Percentiles rank a stretch among this genome's conserved stretches.
phyloP scores from a whole-genome alignment of 495 filamentous ascomycete genomes.

The Sphaerosporella brunnea region DNA sequence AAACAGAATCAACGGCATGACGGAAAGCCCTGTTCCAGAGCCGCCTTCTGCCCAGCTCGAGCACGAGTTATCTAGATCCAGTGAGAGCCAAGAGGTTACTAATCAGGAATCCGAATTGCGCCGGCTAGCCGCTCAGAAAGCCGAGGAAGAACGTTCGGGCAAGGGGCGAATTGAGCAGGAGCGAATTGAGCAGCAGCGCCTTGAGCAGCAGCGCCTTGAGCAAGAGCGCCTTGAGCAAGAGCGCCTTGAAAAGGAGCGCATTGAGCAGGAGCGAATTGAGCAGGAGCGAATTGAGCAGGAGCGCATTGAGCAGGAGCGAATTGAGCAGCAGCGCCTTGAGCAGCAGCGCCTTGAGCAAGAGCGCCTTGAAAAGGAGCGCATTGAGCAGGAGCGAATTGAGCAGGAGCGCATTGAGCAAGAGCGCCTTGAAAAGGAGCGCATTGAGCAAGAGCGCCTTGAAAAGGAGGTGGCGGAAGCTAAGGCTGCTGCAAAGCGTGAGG shows the following conservation, averaged over 20 bases:
- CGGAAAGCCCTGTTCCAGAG: neutral
- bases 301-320: conserved; percentile 5
- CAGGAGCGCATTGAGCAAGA: conserved; percentile 4
- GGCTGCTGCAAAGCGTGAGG: neutral
- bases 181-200: conserved; percentile 6
- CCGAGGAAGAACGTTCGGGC: conserved; percentile 1
- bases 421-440: conserved; percentile 7
- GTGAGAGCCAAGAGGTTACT: neutral
- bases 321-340: conserved; percentile 4
- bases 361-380: neutral
- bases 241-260: neutral
- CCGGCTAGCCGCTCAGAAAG: neutral
- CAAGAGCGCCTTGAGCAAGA: conserved; percentile 10
- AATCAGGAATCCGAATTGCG: neutral
- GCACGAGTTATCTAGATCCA: neutral
- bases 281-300: conserved; percentile 7
- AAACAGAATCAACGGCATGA: neutral
- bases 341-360: conserved; percentile 7
- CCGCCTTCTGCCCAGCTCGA: conserved; percentile 1
- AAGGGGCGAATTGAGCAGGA: conserved; percentile 6
- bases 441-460: conserved; percentile 15
- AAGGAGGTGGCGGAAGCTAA: neutral
- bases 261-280: too few species aligned
- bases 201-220: conserved; percentile 8
- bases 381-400: conserved; percentile 8